phyloP scores from a whole-genome alignment of 495 filamentous ascomycete species.

The Lepidopterella palustris region DNA sequence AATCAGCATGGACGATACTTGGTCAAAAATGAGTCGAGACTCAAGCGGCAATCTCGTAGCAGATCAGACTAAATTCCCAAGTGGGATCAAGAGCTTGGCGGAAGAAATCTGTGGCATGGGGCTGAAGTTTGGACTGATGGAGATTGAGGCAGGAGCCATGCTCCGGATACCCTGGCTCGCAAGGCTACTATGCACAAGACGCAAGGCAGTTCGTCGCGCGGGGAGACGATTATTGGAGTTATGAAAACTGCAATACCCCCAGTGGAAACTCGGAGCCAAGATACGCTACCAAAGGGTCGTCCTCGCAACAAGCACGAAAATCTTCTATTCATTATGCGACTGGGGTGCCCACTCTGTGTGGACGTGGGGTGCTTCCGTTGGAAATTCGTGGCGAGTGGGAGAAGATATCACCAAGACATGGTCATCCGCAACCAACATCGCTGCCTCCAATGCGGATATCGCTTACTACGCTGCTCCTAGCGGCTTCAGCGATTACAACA shows the following conservation, averaged over 20 bases:
- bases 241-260: slow-evolving; percentile 46
- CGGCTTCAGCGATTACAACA: slow-evolving; percentile 31
- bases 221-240: slow-evolving; percentile 45
- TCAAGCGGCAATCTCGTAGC: slow-evolving; percentile 23
- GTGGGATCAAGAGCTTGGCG: slow-evolving; percentile 34
- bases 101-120: slow-evolving; percentile 31
- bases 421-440: background rate
- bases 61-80: slow-evolving; percentile 30
- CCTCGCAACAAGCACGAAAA: slow-evolving; percentile 30
- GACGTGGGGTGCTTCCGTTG: slow-evolving; percentile 46
- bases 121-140: slow-evolving; percentile 36
- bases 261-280: slow-evolving; percentile 7
- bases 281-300: slow-evolving; percentile 33
- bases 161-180: slow-evolving; percentile 33
- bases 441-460: slow-evolving; percentile 11
- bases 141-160: slow-evolving; percentile 28
- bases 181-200: slow-evolving; percentile 43
- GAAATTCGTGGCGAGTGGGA: slow-evolving; percentile 51
- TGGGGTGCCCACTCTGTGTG: slow-evolving; percentile 33
- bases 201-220: slow-evolving; percentile 41
- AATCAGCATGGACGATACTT: slow-evolving; percentile 32
- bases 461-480: slow-evolving; percentile 31
- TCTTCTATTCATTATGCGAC: slow-evolving; percentile 38
- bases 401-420: slow-evolving; percentile 43
- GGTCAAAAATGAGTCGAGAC: slow-evolving; percentile 18